A percentile compares a stretch with the other conserved stretches of the same genome.
These are phyloP conservation scores for Cystobasidium ongulense DNA, from an alignment of 768 basidiomycete species.

Conservation along the genomic window DNA sequence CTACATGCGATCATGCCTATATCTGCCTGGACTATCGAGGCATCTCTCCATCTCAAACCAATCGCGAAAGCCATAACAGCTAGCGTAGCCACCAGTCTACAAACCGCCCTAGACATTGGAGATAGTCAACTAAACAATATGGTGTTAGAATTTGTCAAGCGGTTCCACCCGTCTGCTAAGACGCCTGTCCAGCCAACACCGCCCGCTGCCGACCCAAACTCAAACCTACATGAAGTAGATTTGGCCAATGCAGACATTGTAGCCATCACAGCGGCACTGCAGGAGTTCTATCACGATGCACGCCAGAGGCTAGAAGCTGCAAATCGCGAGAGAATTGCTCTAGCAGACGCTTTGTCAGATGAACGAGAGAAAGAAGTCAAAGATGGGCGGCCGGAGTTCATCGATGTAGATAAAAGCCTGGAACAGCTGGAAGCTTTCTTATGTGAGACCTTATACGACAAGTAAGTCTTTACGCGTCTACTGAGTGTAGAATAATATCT, in stretches of 20 bases:
- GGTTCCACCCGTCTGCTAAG: constrained; percentile 59
- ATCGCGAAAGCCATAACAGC: constrained; percentile 17
- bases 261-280: constrained; percentile 41
- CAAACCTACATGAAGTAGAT: constrained; percentile 15
- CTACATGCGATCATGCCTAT: constrained; percentile 7
- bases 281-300: constrained; percentile 36
- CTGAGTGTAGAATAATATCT: neutral
- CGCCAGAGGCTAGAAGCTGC: constrained; percentile 50
- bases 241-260: constrained; percentile 36
- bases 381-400: constrained; percentile 45
- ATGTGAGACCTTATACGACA: constrained; percentile 69
- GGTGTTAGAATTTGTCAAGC: constrained; percentile 44
- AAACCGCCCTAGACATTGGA: neutral
- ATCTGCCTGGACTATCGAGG: constrained; percentile 3
- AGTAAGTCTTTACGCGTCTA: constrained; percentile 49
- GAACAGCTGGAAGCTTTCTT: constrained; percentile 67
- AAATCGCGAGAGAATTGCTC: constrained; percentile 35
- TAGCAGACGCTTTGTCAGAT: constrained; percentile 45
- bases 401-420: constrained; percentile 56
- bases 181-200: constrained; percentile 32
- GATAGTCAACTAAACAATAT: neutral
- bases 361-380: constrained; percentile 42
- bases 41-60: constrained; percentile 44
- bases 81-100: neutral
- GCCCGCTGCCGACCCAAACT: neutral